phyloP scores from a whole-genome alignment of 495 filamentous ascomycete species.

The Pyrenopolyporus hunteri region DNA sequence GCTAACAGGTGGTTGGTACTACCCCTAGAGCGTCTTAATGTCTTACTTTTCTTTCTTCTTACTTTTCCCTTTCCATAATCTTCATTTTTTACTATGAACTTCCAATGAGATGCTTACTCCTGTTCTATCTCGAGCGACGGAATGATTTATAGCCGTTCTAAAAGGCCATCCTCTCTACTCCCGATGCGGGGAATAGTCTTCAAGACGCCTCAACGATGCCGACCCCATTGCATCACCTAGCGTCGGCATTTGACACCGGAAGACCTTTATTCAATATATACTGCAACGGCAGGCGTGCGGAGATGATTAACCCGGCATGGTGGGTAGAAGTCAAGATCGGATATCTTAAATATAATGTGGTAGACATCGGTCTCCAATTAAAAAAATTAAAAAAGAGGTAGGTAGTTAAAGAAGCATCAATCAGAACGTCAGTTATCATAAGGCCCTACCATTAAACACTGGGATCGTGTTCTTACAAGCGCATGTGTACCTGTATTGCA shows the following conservation, averaged over 20 bases:
- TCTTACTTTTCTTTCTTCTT: no score
- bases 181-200: conserved; percentile 29
- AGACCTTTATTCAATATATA: neutral
- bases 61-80: no score
- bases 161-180: conserved; percentile 6
- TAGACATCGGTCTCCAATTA: no score
- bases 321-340: neutral
- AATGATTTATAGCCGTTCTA: neutral
- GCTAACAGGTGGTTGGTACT: neutral
- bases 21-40: no score
- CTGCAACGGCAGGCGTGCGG: neutral
- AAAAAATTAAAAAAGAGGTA: no score
- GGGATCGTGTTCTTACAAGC: no score
- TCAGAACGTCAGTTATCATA: no score
- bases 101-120: no score
- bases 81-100: no score
- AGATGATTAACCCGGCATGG: conserved; percentile 16
- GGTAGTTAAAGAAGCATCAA: no score
- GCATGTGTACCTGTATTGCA: neutral
- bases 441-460: no score
- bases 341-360: neutral
- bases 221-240: conserved; percentile 18
- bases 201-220: conserved; percentile 19
- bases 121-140: neutral
- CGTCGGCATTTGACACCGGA: conserved; percentile 33